phyloP scores from a whole-genome alignment of 2,329 filamentous ascomycete genomes.

The Akanthomyces dipterigenus region DNA sequence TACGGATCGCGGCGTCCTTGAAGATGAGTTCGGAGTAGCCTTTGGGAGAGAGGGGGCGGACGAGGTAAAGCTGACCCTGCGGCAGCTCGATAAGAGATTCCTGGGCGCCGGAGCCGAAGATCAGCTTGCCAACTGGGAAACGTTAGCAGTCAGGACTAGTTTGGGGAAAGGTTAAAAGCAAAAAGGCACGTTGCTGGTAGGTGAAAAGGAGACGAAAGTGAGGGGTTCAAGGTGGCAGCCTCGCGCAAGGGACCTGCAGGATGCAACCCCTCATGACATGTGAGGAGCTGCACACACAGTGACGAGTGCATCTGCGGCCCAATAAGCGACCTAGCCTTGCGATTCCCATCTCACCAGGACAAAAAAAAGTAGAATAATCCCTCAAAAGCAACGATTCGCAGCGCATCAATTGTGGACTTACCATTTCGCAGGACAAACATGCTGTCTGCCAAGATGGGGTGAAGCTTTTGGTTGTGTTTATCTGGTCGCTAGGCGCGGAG shows the following conservation, averaged over 20 bases:
- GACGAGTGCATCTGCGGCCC: neutral
- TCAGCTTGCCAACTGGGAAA: slow-evolving; percentile 72
- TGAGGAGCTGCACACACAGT: neutral
- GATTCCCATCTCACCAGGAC: neutral
- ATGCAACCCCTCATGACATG: slow-evolving; percentile 30
- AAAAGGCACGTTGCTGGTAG: neutral
- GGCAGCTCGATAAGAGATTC: slow-evolving; percentile 91
- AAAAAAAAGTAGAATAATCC: neutral
- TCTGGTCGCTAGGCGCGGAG: neutral
- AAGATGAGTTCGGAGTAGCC: slow-evolving; percentile 99
- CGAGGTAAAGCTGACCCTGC: slow-evolving; percentile 94
- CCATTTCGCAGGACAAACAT: slow-evolving; percentile 35
- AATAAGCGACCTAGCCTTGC: neutral
- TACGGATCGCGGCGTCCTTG: slow-evolving; percentile 88
- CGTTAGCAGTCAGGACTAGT: neutral
- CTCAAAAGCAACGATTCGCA: neutral
- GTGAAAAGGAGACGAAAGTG: neutral
- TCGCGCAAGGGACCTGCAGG: neutral
- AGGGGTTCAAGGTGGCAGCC: slow-evolving; percentile 25
- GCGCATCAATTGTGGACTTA: slow-evolving; percentile 18
- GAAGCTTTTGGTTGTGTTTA: slow-evolving; percentile 6
- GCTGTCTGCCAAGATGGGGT: slow-evolving; percentile 17
- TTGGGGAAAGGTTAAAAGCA: neutral
- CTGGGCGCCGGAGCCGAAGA: slow-evolving; percentile 82
- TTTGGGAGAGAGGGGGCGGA: slow-evolving; percentile 90